Evolutionary conservation across 371 early-diverging fungal genomes (phyloP), one percentile per base, ranked within the genome.

Genomic region (Circinella minor): DNA sequence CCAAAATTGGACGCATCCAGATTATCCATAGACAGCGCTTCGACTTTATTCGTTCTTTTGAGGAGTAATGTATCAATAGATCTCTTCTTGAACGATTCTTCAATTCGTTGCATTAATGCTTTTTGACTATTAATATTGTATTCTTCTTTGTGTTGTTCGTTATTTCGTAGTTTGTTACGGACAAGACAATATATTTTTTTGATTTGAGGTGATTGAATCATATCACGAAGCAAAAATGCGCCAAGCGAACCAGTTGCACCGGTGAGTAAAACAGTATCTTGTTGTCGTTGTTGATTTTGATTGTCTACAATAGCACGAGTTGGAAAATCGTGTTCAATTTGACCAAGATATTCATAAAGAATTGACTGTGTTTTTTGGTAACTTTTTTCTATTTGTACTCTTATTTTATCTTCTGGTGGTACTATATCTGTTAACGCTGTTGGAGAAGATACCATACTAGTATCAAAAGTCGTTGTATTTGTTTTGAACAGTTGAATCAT

Each of bases 211-310:
- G 74, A 68, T 37, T 68, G 10, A 8, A 82, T 59, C 48, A 85
- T 17, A 36, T 74, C 74, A 1, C 64, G 65, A n/a, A 85, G 55
- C 36, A 81, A 55, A 51, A 80, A 74, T 0, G 76, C 71, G 0
- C 81, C 85, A 13, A 85, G 66, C 4, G 80, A 76, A 0, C 85
- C 82, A 54, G 81, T 85, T 1, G 77, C 79, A 13, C 85, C 85
- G 5, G 82, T 81, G 10, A 82, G 57, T 18, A 85, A 38, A 11
- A 82, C 72, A 0, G 79, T 75, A 9, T 79, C 71, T n/a, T 60
- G 27, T 14, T 57, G 10, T 57, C 15, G 20, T 2, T 18, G 38
- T 27, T 61, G 1, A 46, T 51, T 36, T 67, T 61, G 14, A 17
- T 1, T 0, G 1, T 51, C 63, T 0, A 47, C 51, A 63, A 62